Percentiles rank a stretch among this genome's conserved stretches.
phyloP scores from a whole-genome alignment of 2,329 filamentous ascomycete genomes.

The Penicillium sp. region DNA sequence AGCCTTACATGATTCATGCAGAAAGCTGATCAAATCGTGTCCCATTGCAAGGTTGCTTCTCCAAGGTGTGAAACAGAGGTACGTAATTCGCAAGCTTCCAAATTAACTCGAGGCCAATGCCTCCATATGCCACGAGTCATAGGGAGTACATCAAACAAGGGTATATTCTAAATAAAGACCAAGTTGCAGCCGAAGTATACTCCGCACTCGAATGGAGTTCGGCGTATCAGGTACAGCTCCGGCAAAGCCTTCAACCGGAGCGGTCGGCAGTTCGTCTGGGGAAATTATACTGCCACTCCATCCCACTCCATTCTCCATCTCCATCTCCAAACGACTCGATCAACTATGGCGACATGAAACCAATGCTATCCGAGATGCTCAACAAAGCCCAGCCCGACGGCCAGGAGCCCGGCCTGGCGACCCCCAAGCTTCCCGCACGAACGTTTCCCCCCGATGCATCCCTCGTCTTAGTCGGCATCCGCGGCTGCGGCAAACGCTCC shows the following conservation, averaged over 20 bases:
- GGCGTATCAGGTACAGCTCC: not conserved
- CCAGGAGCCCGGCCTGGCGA: not conserved
- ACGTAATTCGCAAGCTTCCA: no score
- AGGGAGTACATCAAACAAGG: no score
- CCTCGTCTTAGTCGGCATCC: conserved; percentile 45
- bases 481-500: conserved; percentile 48
- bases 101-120: no score
- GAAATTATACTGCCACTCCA: not conserved
- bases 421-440: conserved; percentile 15
- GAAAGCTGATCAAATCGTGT: no score
- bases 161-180: no score
- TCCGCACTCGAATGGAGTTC: no score
- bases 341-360: not conserved
- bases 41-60: no score
- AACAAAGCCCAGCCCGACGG: not conserved
- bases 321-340: not conserved
- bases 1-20: no score
- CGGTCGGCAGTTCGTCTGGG: not conserved
- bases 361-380: not conserved
- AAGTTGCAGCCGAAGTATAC: no score
- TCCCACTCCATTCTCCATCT: not conserved
- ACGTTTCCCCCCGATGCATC: conserved; percentile 43
- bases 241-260: not conserved
- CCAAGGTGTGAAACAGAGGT: no score
- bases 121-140: no score